Conservation (phyloP, 495 filamentous ascomycete genomes). For the Penicillium paxilli region DNA sequence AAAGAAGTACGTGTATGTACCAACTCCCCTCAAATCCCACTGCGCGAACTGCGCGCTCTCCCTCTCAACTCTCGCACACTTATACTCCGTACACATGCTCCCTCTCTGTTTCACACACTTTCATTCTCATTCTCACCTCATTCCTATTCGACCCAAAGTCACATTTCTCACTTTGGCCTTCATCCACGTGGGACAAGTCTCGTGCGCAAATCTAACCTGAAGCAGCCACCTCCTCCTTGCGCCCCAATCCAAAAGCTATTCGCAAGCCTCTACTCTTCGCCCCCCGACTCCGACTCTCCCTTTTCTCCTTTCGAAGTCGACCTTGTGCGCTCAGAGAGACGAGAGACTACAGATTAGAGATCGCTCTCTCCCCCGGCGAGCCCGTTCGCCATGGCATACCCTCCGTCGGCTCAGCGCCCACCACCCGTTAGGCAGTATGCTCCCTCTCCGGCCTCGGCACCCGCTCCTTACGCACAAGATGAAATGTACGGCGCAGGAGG, state of each 20-base stretch:
- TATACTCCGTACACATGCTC: too few species aligned
- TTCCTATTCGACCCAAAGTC: too few species aligned
- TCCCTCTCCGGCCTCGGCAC: constrained; percentile 27
- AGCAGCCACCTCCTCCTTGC: constrained; percentile 20
- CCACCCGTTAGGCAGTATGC: constrained; percentile 57
- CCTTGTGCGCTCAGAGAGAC: background rate
- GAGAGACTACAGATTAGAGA: background rate
- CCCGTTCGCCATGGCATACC: constrained; percentile 37
- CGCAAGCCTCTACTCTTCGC: background rate
- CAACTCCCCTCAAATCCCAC: too few species aligned
- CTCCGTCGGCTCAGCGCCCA: constrained; percentile 36
- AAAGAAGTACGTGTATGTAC: too few species aligned
- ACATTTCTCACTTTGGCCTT: background rate
- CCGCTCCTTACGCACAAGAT: constrained; percentile 44
- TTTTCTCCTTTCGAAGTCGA: background rate
- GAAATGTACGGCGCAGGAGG: constrained; percentile 47
- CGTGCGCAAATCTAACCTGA: background rate
- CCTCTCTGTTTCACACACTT: background rate
- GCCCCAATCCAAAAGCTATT: constrained; percentile 1
- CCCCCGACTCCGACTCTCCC: background rate
- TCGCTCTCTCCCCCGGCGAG: background rate
- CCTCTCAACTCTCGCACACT: too few species aligned
- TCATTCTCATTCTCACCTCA: too few species aligned
- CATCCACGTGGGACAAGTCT: background rate
- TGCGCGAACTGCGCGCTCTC: too few species aligned